Conservation (phyloP, 805 yeast genomes). For the Suhomyces xylopsoci region DNA sequence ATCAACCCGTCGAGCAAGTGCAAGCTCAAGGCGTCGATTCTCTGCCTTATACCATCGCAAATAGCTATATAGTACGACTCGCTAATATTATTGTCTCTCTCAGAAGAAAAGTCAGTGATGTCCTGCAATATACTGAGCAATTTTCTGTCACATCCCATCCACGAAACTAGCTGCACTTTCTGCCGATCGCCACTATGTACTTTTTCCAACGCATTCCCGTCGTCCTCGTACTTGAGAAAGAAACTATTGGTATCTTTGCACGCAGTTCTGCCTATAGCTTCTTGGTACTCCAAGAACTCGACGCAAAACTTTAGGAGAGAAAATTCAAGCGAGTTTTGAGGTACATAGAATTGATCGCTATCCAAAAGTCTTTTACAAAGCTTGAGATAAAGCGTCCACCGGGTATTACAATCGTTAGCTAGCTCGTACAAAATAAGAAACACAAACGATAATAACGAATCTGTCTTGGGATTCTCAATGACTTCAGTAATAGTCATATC, state of each 20-base stretch:
- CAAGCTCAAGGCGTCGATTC: slow-evolving; percentile 14
- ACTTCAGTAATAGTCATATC: background rate
- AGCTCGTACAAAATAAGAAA: slow-evolving; percentile 23
- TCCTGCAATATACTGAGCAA: slow-evolving; percentile 25
- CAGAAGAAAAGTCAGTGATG: slow-evolving; percentile 32
- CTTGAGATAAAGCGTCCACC: slow-evolving; percentile 20
- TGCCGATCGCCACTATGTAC: background rate
- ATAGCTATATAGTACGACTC: slow-evolving; percentile 13
- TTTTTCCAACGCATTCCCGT: background rate
- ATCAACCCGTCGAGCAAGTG: slow-evolving; percentile 12
- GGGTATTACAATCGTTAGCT: slow-evolving; percentile 23
- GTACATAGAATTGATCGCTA: slow-evolving; percentile 15
- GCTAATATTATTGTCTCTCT: slow-evolving; percentile 15
- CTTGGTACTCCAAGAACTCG: slow-evolving; percentile 25
- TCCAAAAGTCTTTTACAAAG: slow-evolving; percentile 16
- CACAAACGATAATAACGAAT: slow-evolving; percentile 18
- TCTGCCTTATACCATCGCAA: slow-evolving; percentile 13
- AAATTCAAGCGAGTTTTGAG: slow-evolving; percentile 17
- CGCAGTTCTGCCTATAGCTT: slow-evolving; percentile 27
- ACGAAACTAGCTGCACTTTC: slow-evolving; percentile 17
- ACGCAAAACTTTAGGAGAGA: slow-evolving; percentile 20
- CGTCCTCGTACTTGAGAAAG: slow-evolving; percentile 16
- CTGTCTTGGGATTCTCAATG: slow-evolving; percentile 9
- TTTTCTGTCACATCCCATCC: slow-evolving; percentile 32
- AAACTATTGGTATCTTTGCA: slow-evolving; percentile 24